Evolutionary conservation across 352 stramenopile genomes (phyloP), one percentile per base, ranked within the genome.

Genomic region (Pythium aphanidermatum): DNA sequence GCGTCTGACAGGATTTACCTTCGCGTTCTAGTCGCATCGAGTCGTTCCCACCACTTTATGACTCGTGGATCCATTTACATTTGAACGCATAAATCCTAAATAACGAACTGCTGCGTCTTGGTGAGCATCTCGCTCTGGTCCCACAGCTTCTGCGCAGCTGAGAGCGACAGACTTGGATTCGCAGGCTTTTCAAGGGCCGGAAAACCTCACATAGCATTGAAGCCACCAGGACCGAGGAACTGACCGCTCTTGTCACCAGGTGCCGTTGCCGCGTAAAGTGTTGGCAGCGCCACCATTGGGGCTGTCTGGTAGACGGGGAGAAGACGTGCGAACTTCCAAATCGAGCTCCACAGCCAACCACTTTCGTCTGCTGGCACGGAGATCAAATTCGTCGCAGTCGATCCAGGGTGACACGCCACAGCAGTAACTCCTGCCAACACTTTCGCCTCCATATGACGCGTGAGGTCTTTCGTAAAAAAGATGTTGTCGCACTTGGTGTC

Each of bases 401-500:
- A 55, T 6, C 68, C 62, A 8, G 68, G 65, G 36, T 75, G 64
- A 16, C 30, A 58, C 1, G 45, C 55, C 10, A 61, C 55, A 0
- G 46, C 43, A 10, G 45, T 52, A 14, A 74, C 55, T 6, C 39
- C 46, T 12, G 51, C 30, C 32, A 68, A 46, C 2, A 44, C 48
- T 1, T 25, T 46, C 4, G 40, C 49, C 20, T 62, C 41, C 5
- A 74, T 21, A 0, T 56, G 59, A 20, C 61, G 44, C 6, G 68
- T 43, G 3, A 81, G 56, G 30, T 81, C 69, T 0, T 52, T 17
- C 13, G 66, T 66, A 45, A 77, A 81, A 2, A 77, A 37, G 23
- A 73, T 32, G 42, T 74, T 74, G 38, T 32, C 63, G 3, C 77
- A 32, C 38, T 76, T 81, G 20, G 63, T 70, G 35, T 66, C 60